These are phyloP conservation scores for Fusarium devonianum DNA, from an alignment of 2,329 filamentous ascomycete species.

Conservation along the genomic window DNA sequence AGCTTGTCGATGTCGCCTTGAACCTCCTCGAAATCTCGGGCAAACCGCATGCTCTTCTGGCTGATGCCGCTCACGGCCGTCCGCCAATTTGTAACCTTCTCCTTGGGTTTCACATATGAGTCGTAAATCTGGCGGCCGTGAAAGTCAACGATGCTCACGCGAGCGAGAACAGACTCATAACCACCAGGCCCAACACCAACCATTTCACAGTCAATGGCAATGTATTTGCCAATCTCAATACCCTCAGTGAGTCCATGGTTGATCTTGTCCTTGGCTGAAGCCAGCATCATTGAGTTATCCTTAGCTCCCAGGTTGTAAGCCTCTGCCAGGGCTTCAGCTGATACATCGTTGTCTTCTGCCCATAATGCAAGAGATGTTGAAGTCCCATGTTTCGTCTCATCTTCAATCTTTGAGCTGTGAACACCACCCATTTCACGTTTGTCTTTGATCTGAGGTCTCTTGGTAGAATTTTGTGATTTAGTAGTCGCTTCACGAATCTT, in stretches of 20 bases:
- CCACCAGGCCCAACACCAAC: constrained; percentile 81
- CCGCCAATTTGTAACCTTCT: constrained; percentile 87
- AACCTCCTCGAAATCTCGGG: constrained; percentile 77
- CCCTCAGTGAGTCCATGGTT: constrained; percentile 70
- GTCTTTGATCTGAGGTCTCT: constrained; percentile 9
- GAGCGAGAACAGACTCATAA: constrained; percentile 78
- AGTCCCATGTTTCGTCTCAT: constrained; percentile 49
- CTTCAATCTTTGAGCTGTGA: constrained; percentile 56
- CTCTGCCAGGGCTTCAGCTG: constrained; percentile 65
- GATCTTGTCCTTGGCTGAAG: constrained; percentile 57
- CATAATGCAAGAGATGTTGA: constrained; percentile 66
- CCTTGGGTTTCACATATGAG: constrained; percentile 82
- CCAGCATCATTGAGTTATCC: constrained; percentile 56
- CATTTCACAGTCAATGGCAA: constrained; percentile 98
- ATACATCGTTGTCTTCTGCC: constrained; percentile 67
- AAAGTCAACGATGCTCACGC: constrained; percentile 92
- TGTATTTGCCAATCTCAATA: constrained; percentile 82
- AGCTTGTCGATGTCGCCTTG: constrained; percentile 75
- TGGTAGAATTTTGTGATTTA: constrained; percentile 10
- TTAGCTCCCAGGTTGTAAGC: constrained; percentile 65
- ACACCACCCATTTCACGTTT: constrained; percentile 61
- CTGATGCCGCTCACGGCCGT: constrained; percentile 85
- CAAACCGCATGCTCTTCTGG: constrained; percentile 73
- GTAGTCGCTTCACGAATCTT: constrained; percentile 34
- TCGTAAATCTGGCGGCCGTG: constrained; percentile 94